These are phyloP conservation scores for Neurospora sp. DNA, from an alignment of 495 filamentous ascomycete genomes.

Conservation along the genomic window DNA sequence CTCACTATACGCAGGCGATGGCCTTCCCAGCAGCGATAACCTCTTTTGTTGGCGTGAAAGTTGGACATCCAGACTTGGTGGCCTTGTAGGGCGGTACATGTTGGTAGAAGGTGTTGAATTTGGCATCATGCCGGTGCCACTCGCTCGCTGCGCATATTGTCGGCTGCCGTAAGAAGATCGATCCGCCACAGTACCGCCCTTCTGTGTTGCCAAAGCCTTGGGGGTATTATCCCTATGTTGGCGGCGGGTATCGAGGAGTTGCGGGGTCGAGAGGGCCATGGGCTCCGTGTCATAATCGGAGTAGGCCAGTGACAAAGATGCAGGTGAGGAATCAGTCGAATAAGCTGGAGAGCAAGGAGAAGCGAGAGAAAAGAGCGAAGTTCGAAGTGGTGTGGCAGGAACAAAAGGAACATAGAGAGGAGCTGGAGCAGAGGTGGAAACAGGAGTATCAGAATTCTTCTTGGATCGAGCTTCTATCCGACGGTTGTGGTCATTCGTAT, in stretches of 20 bases:
- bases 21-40: neutral
- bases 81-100: neutral
- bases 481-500: neutral
- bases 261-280: neutral
- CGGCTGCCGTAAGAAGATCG: neutral
- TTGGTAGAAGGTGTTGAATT: neutral
- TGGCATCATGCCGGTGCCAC: neutral
- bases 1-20: neutral
- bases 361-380: neutral
- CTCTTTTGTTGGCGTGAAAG: neutral
- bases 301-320: neutral
- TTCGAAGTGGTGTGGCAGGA: neutral
- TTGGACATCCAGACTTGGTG: neutral
- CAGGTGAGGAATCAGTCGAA: neutral
- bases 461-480: neutral
- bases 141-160: neutral
- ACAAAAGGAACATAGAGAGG: neutral
- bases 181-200: neutral
- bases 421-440: neutral
- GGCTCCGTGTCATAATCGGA: neutral
- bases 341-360: neutral
- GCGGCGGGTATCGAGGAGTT: neutral
- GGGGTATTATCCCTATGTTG: neutral
- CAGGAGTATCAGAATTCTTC: neutral
- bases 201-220: neutral